Conservation (phyloP, 2,329 filamentous ascomycete species). For the Fulvia fulva region DNA sequence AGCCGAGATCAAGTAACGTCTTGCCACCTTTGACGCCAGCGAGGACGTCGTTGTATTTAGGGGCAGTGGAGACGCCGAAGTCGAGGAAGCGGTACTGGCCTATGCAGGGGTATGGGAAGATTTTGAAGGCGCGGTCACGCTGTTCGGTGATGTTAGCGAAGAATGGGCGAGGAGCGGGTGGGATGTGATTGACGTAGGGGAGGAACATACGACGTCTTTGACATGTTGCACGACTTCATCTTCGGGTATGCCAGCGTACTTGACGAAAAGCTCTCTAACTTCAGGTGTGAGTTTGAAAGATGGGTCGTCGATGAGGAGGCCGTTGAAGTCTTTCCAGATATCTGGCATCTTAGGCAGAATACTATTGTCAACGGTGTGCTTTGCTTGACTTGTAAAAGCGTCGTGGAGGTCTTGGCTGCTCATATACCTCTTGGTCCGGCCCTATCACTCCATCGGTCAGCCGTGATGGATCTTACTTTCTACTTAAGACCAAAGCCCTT, state of each 20-base stretch:
- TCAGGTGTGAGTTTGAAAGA: not conserved
- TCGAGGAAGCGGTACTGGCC: conserved; percentile 21
- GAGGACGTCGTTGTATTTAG: conserved; percentile 28
- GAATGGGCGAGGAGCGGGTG: too few species aligned
- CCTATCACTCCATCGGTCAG: too few species aligned
- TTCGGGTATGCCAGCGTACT: not conserved
- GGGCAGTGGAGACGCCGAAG: conserved; percentile 20
- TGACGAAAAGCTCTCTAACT: not conserved
- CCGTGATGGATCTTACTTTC: too few species aligned
- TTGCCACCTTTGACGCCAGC: conserved; percentile 25
- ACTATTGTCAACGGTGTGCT: too few species aligned
- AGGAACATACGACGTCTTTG: not conserved
- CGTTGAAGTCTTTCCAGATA: not conserved
- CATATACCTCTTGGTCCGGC: too few species aligned
- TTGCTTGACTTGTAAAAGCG: too few species aligned
- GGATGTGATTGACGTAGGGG: not conserved
- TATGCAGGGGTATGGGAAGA: conserved; percentile 24
- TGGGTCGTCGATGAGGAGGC: not conserved
- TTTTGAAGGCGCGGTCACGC: conserved; percentile 16
- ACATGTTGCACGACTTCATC: not conserved
- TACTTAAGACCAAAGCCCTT: not conserved
- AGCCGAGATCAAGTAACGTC: conserved; percentile 39
- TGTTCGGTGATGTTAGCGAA: too few species aligned
- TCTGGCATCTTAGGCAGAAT: not conserved
- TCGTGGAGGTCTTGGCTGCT: too few species aligned